Percentiles rank a stretch among this genome's conserved stretches.
Conservation (phyloP, 768 basidiomycete species). For the Tricholoma sp. region DNA sequence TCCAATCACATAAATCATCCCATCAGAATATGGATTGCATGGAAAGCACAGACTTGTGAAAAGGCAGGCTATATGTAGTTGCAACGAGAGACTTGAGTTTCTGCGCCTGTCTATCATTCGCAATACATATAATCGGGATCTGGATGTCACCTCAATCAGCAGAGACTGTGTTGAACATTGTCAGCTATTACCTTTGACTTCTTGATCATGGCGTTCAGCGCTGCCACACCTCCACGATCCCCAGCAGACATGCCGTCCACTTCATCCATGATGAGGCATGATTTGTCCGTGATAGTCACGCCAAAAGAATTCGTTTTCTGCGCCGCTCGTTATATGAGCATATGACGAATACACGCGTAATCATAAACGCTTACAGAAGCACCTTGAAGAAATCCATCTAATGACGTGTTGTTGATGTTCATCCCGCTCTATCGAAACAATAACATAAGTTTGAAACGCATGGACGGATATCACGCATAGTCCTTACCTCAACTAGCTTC, state of each 20-base stretch:
- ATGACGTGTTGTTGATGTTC: slow-evolving; percentile 82
- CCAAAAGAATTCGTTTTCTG: slow-evolving; percentile 65
- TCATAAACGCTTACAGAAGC: slow-evolving; percentile 33
- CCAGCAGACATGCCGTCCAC: slow-evolving; percentile 99
- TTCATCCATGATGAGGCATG: slow-evolving; percentile 98
- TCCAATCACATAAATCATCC: slow-evolving; percentile 4
- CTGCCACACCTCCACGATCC: slow-evolving; percentile 94
- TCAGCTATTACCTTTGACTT: slow-evolving; percentile 67
- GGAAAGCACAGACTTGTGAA: slow-evolving; percentile 56
- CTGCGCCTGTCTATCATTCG: slow-evolving; percentile 81
- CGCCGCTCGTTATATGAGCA: slow-evolving; percentile 5
- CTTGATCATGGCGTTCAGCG: slow-evolving; percentile 85
- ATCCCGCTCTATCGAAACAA: slow-evolving; percentile 61
- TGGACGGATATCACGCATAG: not conserved
- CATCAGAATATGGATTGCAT: not conserved
- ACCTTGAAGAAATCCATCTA: slow-evolving; percentile 81
- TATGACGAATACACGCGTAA: not conserved
- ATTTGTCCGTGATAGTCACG: slow-evolving; percentile 67
- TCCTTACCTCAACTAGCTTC: slow-evolving; percentile 85
- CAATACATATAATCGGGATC: slow-evolving; percentile 97
- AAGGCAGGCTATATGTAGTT: slow-evolving; percentile 72
- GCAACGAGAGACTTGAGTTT: slow-evolving; percentile 83
- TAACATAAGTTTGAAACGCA: not conserved
- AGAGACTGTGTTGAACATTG: not conserved
- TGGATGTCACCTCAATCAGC: slow-evolving; percentile 24